Evolutionary conservation across 2,329 filamentous ascomycete species (phyloP), one percentile per base, ranked within the genome.

Genomic region (Botrytis hyacinthi): DNA sequence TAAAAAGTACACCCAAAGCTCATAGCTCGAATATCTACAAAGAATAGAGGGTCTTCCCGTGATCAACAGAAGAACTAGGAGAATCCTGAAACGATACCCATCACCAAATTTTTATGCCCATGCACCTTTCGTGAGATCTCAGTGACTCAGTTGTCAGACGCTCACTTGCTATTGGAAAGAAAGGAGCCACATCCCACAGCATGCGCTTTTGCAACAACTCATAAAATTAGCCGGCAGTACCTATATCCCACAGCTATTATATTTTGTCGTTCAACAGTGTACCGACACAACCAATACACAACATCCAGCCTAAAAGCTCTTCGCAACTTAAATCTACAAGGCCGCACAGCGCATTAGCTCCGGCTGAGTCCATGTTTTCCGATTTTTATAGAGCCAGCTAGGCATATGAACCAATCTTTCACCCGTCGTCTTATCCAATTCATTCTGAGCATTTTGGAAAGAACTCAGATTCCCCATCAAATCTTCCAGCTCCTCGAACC

Each of bases 141-240:
- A 6, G 3, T 16, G 0, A 4, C 4, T 12, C 2, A 10, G 20
- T 26, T n/a, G 2, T 6, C 9, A 8, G 4, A n/a, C 3, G 0
- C 14, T 61, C 4, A 32, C 4, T 48, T 18, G 3, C 3, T 3
- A 26, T 5, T 26, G 8, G 0, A 37, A 12, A 37, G 10, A 1
- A 16, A 44, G 3, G 2, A 51, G 22, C 26, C 22, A 3, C 12
- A 37, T 7, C 6, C 26, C 2, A 29, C 22, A 29, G 42, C 12
- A 20, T 16, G 9, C 18, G n/a, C 2, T 6, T 3, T 3, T 44
- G 16, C 22, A 1, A 3, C 4, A 7, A 51, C 7, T 37, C 10
- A 37, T 18, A 20, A 37, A 4, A 8, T 4, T 16, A 18, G 12
- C 12, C 6, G 9, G 4, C 16, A 51, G 5, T 44, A 37, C 14